phyloP scores from a whole-genome alignment of 23 red algal genomes.

The Gracilaria gracilis region DNA sequence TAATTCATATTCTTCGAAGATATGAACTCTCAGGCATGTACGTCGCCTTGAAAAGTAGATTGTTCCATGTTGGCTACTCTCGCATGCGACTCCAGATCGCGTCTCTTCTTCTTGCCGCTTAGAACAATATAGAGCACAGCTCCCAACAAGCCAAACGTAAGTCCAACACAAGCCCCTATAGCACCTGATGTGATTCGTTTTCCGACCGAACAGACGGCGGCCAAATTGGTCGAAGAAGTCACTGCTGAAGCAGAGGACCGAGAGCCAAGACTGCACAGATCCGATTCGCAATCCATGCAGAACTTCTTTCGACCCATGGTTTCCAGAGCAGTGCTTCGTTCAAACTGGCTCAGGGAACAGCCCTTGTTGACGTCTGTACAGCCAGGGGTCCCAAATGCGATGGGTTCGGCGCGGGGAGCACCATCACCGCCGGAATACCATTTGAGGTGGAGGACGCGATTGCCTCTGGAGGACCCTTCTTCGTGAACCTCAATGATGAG shows the following conservation, averaged over 20 bases:
- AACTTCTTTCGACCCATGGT: slow-evolving; percentile 24
- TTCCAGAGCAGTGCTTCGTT: slow-evolving; percentile 19
- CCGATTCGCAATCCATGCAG: slow-evolving; percentile 26
- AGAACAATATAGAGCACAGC: slow-evolving; percentile 7
- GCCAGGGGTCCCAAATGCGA: background rate
- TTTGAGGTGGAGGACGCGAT: slow-evolving; percentile 21
- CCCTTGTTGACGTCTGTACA: slow-evolving; percentile 6
- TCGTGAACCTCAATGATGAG: slow-evolving; percentile 63
- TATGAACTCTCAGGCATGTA: background rate
- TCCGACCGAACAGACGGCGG: background rate
- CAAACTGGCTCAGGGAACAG: slow-evolving; percentile 8
- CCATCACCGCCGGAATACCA: slow-evolving; percentile 64
- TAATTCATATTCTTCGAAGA: background rate
- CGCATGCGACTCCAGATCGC: slow-evolving; percentile 36
- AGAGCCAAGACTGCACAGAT: slow-evolving; percentile 25
- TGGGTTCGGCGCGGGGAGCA: background rate
- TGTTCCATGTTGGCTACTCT: slow-evolving; percentile 15
- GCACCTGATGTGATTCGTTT: slow-evolving; percentile 5
- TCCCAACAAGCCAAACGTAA: slow-evolving; percentile 19
- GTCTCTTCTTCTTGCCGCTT: slow-evolving; percentile 19
- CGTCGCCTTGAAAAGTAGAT: slow-evolving; percentile 27
- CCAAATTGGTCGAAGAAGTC: background rate
- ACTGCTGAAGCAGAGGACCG: background rate
- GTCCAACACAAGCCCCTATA: slow-evolving; percentile 32
- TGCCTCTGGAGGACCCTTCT: slow-evolving; percentile 16